phyloP scores from a whole-genome alignment of 495 filamentous ascomycete species.

The Lasiosphaeria miniovina region DNA sequence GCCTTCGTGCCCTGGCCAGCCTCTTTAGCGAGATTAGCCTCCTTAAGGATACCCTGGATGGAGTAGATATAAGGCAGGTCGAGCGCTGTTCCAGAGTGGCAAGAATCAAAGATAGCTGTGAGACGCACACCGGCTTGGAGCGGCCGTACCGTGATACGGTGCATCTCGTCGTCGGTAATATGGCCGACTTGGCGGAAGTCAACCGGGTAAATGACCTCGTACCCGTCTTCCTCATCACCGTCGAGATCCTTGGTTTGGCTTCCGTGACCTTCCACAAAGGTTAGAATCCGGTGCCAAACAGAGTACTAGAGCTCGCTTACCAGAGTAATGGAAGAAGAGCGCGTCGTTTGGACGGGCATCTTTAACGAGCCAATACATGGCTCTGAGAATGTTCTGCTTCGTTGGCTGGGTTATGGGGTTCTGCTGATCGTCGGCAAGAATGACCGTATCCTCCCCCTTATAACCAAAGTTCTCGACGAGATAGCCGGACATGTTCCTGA shows the following conservation, averaged over 20 bases:
- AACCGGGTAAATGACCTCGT: conserved; percentile 97
- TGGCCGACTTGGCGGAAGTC: conserved; percentile 89
- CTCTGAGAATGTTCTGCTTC: conserved; percentile 90
- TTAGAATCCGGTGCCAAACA: conserved; percentile 32
- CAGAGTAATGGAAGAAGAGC: conserved; percentile 97
- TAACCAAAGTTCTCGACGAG: conserved; percentile 90
- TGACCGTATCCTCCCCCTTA: conserved; percentile 95
- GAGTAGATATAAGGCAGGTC: conserved; percentile 98
- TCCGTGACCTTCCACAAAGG: conserved; percentile 79
- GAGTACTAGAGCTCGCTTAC: conserved; percentile 44
- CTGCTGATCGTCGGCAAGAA: conserved; percentile 94
- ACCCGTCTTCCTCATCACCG: conserved; percentile 91
- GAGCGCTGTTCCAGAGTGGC: conserved; percentile 92
- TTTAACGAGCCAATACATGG: conserved; percentile 98
- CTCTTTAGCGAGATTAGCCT: conserved; percentile 96
- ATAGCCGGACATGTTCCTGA: conserved; percentile 94
- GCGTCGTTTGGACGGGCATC: conserved; percentile 93
- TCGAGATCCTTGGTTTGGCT: conserved; percentile 93
- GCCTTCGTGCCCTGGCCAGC: conserved; percentile 93
- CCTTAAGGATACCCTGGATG: conserved; percentile 92
- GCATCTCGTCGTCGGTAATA: conserved; percentile 98
- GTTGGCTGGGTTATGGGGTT: conserved; percentile 96
- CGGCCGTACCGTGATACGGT: conserved; percentile 87
- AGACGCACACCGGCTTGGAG: conserved; percentile 81
- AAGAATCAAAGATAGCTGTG: conserved; percentile 98